Conservation (phyloP, 331 rosid species). For the Cydonia oblonga region DNA sequence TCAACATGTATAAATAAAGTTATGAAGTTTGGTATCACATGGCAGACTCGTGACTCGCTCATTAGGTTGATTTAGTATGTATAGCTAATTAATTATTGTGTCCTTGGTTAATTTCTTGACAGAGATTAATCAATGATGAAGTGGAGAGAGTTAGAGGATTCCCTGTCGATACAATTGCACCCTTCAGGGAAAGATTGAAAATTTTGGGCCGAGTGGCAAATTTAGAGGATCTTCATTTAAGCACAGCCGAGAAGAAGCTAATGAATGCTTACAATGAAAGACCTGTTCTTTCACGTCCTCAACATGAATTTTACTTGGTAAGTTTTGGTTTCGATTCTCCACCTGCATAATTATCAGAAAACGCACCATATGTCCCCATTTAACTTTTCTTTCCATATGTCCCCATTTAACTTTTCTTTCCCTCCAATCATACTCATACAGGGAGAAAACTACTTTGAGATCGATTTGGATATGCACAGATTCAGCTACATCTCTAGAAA, state of each 20-base stretch:
- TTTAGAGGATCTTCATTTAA: slow-evolving; percentile 66
- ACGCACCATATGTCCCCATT: neutral
- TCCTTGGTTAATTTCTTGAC: slow-evolving; percentile 18
- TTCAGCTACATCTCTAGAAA: slow-evolving; percentile 88
- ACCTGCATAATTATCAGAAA: neutral
- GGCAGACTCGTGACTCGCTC: neutral
- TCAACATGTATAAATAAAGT: too few species aligned
- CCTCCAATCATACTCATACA: slow-evolving; percentile 15
- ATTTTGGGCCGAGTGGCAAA: slow-evolving; percentile 77
- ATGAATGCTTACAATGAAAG: slow-evolving; percentile 88
- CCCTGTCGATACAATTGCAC: slow-evolving; percentile 78
- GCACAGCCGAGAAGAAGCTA: slow-evolving; percentile 75
- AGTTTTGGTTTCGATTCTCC: neutral
- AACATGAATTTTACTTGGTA: slow-evolving; percentile 90
- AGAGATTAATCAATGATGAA: slow-evolving; percentile 86
- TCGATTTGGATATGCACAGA: slow-evolving; percentile 89
- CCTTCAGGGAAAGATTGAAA: slow-evolving; percentile 86
- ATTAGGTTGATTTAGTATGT: neutral
- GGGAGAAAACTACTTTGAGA: slow-evolving; percentile 97
- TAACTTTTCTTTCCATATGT: neutral
- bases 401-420: neutral
- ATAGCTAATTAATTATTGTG: neutral
- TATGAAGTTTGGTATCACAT: too few species aligned
- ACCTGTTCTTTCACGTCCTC: slow-evolving; percentile 96
- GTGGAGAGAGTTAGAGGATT: slow-evolving; percentile 94